A percentile compares a stretch with the other conserved stretches of the same genome.
phyloP scores from a whole-genome alignment of 2,329 filamentous ascomycete species.

The Fusarium agapanthi region DNA sequence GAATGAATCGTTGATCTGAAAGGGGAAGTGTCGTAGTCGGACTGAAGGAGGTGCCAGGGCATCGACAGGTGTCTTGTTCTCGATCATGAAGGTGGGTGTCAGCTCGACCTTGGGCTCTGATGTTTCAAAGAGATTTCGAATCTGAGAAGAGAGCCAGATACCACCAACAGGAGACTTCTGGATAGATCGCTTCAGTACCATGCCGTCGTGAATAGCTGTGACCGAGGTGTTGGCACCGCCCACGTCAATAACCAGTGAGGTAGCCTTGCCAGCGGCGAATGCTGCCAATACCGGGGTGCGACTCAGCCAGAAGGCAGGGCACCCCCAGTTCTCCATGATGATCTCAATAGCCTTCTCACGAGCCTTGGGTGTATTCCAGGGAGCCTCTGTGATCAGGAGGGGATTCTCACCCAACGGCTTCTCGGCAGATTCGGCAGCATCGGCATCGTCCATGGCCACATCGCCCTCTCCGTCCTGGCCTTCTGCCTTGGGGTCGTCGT shows the following conservation, averaged over 20 bases:
- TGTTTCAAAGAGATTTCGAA: constrained; percentile 79
- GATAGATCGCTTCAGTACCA: constrained; percentile 90
- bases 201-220: constrained; percentile 91
- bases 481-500: constrained; percentile 69
- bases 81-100: constrained; percentile 86
- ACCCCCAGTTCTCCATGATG: constrained; percentile 96
- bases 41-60: constrained; percentile 82
- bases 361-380: constrained; percentile 88
- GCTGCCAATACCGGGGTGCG: constrained; percentile 89
- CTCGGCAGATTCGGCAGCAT: constrained; percentile 61
- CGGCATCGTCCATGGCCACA: constrained; percentile 64
- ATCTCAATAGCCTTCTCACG: constrained; percentile 95
- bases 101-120: constrained; percentile 76
- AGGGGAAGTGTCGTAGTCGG: constrained; percentile 74
- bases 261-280: constrained; percentile 92
- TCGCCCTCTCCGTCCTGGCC: constrained; percentile 70
- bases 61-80: constrained; percentile 88
- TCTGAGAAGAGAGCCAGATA: constrained; percentile 88
- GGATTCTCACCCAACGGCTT: constrained; percentile 90
- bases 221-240: constrained; percentile 89
- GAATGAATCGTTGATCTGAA: constrained; percentile 74
- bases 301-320: constrained; percentile 92
- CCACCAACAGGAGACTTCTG: constrained; percentile 87
- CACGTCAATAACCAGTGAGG: constrained; percentile 90
- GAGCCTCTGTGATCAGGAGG: constrained; percentile 90